Conservation (phyloP, 2,329 filamentous ascomycete genomes). For the Coniochaeta sp. region DNA sequence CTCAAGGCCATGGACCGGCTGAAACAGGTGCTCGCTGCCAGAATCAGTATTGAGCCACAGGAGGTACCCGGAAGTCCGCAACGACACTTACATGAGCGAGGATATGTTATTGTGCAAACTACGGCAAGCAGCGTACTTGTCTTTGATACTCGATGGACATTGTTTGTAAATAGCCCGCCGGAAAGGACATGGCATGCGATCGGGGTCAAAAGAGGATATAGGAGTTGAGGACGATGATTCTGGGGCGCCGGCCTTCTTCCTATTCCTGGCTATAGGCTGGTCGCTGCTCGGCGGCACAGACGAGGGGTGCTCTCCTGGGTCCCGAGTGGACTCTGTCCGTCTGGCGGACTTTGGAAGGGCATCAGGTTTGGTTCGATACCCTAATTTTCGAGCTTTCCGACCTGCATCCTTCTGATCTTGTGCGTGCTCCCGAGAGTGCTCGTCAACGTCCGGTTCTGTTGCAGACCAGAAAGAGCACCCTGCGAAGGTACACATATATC, state of each 20-base stretch:
- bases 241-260: not conserved
- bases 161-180: not conserved
- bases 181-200: not conserved
- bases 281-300: not conserved
- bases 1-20: not conserved
- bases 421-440: not conserved
- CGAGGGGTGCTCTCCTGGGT: not conserved
- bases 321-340: not conserved
- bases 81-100: not conserved
- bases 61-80: not conserved
- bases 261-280: too few species aligned
- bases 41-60: not conserved
- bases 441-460: not conserved
- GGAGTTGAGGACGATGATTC: not conserved
- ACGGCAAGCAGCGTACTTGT: not conserved
- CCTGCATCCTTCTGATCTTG: not conserved
- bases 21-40: not conserved
- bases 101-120: not conserved
- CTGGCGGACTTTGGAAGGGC: not conserved
- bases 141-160: not conserved
- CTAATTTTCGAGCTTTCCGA: not conserved
- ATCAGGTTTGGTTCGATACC: not conserved
- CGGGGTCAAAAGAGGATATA: not conserved
- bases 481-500: not conserved
- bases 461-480: not conserved